Base-by-base conservation (phyloP, 768 basidiomycete species). In the Russula earlei region DNA sequence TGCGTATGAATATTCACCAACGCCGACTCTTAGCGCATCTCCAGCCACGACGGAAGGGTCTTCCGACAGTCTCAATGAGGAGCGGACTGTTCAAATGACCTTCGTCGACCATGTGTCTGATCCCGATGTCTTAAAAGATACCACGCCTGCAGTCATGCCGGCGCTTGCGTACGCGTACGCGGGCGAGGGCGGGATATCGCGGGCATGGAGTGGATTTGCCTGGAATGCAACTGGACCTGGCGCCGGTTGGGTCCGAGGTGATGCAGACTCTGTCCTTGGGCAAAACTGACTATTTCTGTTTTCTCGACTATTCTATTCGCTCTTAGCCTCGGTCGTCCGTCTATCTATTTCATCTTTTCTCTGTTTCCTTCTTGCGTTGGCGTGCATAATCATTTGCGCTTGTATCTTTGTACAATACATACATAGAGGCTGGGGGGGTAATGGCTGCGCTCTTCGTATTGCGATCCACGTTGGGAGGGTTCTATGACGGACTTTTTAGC, bases 161-260 rank as follows among this genome's bases (percentile, higher is more conserved):
- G 61, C 55, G 49, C 36, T 49, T 25, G 52, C 62, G 60, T 62
- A 61, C 50, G 55, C 59, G 36, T 58, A 57, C 52, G 62, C 62
- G n/a, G 50, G 58, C 50, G 58, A 59, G 58, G 62, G 59, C 46
- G 62, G 62, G 55, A 62, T 62, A 6, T 31, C 52, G 22, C 43
- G 51, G n/a, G 58, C 48, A 38, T 62, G 62, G 62, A 54, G 43
- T 36, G 55, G 59, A 33, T 50, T 49, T 42, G 57, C 52, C n/a
- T 61, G 61, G 61, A 54, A 48, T 31, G 55, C 55, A 29, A 40
- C 44, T 9, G 60, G 54, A 34, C 41, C 25, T n/a, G 53, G 51
- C 14, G 22, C 50, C 33, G 57, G 49, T 24, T 56, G 54, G 59
- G 38, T 46, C 51, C 59, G 43, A 40, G 54, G 48, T 29, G 52